Conservation (phyloP, 164 flowering plant species). For the Magnolia changhungtana region DNA sequence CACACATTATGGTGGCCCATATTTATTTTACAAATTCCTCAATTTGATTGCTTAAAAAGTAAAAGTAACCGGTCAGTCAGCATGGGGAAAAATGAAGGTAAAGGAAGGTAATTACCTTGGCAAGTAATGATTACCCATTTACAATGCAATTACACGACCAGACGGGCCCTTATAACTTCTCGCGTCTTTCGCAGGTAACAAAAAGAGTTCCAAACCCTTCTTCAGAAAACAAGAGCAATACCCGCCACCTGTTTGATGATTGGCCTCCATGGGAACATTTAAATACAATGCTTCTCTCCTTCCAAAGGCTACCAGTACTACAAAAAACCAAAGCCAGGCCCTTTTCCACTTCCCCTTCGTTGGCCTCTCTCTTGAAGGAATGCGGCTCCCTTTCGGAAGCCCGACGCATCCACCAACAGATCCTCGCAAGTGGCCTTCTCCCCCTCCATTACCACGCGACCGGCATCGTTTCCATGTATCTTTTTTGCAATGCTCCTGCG, state of each 20-base stretch:
- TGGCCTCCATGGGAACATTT: conserved; percentile 4
- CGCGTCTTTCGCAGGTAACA: too few relatives aligned
- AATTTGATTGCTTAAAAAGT: too few relatives aligned
- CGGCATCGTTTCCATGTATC: conserved; percentile 24
- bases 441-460: neutral
- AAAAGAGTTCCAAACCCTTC: too few relatives aligned
- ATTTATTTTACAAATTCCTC: too few relatives aligned
- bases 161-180: too few relatives aligned
- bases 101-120: too few relatives aligned
- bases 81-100: too few relatives aligned
- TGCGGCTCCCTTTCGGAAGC: conserved; percentile 25
- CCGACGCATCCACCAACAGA: conserved; percentile 35
- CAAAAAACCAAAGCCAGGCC: neutral
- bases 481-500: conserved; percentile 24
- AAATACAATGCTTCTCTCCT: conserved; percentile 3
- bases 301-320: neutral
- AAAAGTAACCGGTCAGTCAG: too few relatives aligned
- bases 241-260: conserved; percentile 8
- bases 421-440: conserved; percentile 23
- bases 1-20: too few relatives aligned
- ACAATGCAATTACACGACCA: too few relatives aligned
- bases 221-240: too few relatives aligned
- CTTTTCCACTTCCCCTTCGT: neutral
- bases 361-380: conserved; percentile 16
- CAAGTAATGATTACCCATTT: too few relatives aligned